These are phyloP conservation scores for Eucalyptus leucophloia DNA, from an alignment of 345 rosid species.

Conservation along the genomic window DNA sequence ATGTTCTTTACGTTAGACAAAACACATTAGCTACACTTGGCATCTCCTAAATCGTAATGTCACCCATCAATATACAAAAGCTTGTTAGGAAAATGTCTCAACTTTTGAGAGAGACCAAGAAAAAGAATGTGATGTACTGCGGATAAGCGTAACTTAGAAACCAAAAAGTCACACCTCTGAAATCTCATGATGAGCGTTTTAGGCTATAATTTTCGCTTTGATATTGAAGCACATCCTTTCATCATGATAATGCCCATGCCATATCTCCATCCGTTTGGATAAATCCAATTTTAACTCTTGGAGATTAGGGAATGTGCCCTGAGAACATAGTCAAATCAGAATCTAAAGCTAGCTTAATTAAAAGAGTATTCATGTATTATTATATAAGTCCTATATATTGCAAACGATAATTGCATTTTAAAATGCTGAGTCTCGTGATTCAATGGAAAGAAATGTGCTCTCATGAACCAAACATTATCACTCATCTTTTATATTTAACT, in stretches of 20 bases:
- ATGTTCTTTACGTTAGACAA: too few relatives aligned
- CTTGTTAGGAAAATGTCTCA: too few relatives aligned
- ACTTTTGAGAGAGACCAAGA: too few relatives aligned
- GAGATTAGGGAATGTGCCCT: not conserved
- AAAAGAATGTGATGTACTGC: too few relatives aligned
- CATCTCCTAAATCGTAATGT: too few relatives aligned
- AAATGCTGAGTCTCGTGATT: not conserved
- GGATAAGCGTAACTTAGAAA: too few relatives aligned
- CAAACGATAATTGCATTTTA: not conserved
- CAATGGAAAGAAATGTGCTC: not conserved
- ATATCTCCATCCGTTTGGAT: not conserved
- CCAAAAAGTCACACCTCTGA: too few relatives aligned
- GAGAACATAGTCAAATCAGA: not conserved
- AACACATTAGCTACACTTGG: too few relatives aligned
- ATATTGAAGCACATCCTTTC: not conserved
- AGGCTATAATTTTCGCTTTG: too few relatives aligned
- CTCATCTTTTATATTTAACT: not conserved
- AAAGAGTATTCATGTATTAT: not conserved
- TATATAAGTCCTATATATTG: fast-evolving
- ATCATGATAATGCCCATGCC: not conserved
- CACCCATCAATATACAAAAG: too few relatives aligned
- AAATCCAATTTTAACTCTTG: not conserved
- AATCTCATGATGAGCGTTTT: too few relatives aligned
- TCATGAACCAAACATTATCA: fast-evolving
- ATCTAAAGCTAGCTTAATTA: not conserved